Evolutionary conservation across 2,329 filamentous ascomycete species (phyloP).

Genomic region (Diaporthe eres): DNA sequence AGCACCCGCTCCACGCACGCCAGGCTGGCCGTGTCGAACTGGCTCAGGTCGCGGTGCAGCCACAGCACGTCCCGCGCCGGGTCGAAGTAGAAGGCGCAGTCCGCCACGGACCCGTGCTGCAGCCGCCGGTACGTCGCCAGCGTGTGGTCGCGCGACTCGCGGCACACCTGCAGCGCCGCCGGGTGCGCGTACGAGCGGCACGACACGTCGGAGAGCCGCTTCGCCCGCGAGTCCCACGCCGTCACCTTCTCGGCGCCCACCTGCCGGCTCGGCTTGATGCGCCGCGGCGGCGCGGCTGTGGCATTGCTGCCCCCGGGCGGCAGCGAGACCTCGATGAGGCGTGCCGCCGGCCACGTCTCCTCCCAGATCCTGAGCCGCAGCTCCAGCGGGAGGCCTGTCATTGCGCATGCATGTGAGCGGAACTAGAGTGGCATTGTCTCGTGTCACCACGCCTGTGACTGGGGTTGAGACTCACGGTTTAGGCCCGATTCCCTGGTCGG

Average conservation of each 20-base stretch:
- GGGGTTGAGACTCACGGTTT: constrained; percentile 23
- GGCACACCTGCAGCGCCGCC: constrained; percentile 39
- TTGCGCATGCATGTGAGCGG: constrained; percentile 20
- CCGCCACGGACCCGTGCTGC: constrained; percentile 36
- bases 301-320: constrained; percentile 2
- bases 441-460: constrained; percentile 6
- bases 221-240: constrained; percentile 36
- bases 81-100: constrained; percentile 41
- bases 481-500: constrained; percentile 26
- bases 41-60: constrained; percentile 42
- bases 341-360: constrained; percentile 39
- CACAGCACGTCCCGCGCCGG: constrained; percentile 39
- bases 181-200: constrained; percentile 36
- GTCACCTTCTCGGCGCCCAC: constrained; percentile 39
- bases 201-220: constrained; percentile 31
- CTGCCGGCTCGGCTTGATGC: constrained; percentile 41
- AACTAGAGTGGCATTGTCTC: neutral
- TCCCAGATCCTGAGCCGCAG: constrained; percentile 41
- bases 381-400: constrained; percentile 38
- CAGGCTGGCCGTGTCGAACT: constrained; percentile 38
- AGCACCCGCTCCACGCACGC: constrained; percentile 33
- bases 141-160: constrained; percentile 40
- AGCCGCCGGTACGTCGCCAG: constrained; percentile 39
- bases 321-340: constrained; percentile 39
- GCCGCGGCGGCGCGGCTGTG: neutral